Percentiles rank a stretch among this genome's conserved stretches.
These are phyloP conservation scores for Parastagonospora nodorum DNA, from an alignment of 2,329 filamentous ascomycete genomes.

Conservation along the genomic window DNA sequence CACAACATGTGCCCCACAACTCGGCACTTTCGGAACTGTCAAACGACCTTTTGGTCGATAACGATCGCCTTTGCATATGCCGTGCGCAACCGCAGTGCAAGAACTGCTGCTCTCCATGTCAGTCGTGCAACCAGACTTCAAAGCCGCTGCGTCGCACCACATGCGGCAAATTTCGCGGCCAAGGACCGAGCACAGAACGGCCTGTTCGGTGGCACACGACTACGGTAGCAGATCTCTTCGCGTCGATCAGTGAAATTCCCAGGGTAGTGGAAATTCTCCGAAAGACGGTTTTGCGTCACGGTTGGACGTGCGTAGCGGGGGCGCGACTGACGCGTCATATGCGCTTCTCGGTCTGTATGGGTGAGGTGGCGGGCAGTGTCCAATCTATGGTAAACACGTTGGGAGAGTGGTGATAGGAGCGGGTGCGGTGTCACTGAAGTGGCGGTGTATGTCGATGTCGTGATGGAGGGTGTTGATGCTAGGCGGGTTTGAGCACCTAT, in stretches of 20 bases:
- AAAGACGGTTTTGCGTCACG: slow-evolving; percentile 5
- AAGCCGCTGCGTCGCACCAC: slow-evolving; percentile 14
- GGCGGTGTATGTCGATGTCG: slow-evolving; percentile 14
- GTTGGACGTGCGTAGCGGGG: background rate
- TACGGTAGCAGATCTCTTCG: background rate
- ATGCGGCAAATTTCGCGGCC: background rate
- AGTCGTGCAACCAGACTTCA: slow-evolving; percentile 23
- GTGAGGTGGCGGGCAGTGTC: background rate
- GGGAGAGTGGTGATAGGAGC: background rate
- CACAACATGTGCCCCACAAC: background rate
- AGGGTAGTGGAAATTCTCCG: slow-evolving; percentile 32
- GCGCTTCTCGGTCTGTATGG: background rate
- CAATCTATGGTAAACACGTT: background rate
- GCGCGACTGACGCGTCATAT: background rate
- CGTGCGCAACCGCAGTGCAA: background rate
- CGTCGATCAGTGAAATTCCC: slow-evolving; percentile 4
- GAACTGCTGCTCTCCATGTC: background rate
- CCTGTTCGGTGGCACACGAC: background rate
- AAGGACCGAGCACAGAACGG: too few relatives aligned
- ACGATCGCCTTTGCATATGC: slow-evolving; percentile 6
- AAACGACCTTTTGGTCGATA: background rate
- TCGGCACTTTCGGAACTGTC: slow-evolving; percentile 14
- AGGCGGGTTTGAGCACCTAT: background rate
- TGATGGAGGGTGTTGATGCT: background rate
- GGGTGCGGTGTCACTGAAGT: slow-evolving; percentile 14